phyloP scores from a whole-genome alignment of 441 rosid species.

The Jatropha multifida region DNA sequence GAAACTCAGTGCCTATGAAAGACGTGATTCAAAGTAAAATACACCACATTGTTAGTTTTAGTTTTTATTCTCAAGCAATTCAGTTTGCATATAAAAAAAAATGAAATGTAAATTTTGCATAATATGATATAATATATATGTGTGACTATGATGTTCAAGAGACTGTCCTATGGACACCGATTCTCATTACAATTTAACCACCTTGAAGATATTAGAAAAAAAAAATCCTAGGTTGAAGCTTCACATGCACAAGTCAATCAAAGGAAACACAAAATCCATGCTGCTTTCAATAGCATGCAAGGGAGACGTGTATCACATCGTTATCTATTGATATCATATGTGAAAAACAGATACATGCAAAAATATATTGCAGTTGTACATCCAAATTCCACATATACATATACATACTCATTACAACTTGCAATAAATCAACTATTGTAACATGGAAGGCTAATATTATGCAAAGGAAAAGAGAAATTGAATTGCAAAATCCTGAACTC shows the following conservation, averaged over 20 bases:
- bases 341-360: background rate
- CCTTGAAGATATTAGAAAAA: background rate
- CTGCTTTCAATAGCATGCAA: background rate
- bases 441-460: background rate
- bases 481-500: background rate
- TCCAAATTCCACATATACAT: background rate
- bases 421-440: background rate
- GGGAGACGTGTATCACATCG: background rate
- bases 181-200: background rate
- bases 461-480: background rate
- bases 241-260: background rate
- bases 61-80: slow-evolving; percentile 8
- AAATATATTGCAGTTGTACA: background rate
- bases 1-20: slow-evolving; percentile 41
- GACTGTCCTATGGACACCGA: background rate
- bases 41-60: slow-evolving; percentile 18
- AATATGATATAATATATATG: background rate
- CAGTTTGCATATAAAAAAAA: slow-evolving; percentile 1
- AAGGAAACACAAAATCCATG: background rate
- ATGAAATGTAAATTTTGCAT: background rate
- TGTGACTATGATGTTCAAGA: background rate
- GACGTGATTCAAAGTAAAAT: slow-evolving; percentile 18
- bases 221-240: no score
- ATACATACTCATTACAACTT: background rate
- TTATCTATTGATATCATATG: background rate